These are phyloP conservation scores for Ogataea salicorniae DNA, from an alignment of 805 yeast genomes.

Conservation along the genomic window DNA sequence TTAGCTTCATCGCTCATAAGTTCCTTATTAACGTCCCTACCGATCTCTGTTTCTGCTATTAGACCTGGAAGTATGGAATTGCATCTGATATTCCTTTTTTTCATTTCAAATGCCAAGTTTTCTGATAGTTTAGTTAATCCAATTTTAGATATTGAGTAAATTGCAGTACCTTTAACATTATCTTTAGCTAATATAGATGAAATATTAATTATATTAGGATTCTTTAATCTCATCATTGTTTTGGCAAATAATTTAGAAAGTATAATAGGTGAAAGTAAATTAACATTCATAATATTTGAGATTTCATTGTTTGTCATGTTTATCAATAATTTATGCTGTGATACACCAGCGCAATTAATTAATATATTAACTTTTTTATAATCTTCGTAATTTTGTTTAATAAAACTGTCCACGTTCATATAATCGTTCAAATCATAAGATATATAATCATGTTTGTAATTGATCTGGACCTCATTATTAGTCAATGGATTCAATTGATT, in stretches of 20 bases:
- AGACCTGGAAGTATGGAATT: conserved; percentile 69
- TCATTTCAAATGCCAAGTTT: conserved; percentile 56
- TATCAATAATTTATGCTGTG: conserved; percentile 50
- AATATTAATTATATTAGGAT: conserved; percentile 49
- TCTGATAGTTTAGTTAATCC: conserved; percentile 62
- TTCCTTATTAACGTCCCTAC: conserved; percentile 28
- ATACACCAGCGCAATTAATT: conserved; percentile 63
- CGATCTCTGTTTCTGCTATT: conserved; percentile 64
- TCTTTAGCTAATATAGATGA: conserved; percentile 57
- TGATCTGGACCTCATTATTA: not conserved
- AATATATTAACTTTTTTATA: conserved; percentile 40
- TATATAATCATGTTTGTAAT: conserved; percentile 29
- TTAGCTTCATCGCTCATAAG: conserved; percentile 1
- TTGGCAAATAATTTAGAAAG: conserved; percentile 48
- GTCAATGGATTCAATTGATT: conserved; percentile 13
- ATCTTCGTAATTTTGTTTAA: conserved; percentile 18
- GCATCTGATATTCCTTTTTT: conserved; percentile 47
- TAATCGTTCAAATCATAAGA: conserved; percentile 30
- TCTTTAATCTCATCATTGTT: conserved; percentile 39
- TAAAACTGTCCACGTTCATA: conserved; percentile 6
- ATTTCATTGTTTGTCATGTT: conserved; percentile 39
- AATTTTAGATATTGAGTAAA: conserved; percentile 67
- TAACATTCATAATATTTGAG: conserved; percentile 42
- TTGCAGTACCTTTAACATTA: conserved; percentile 49
- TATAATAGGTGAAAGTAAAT: conserved; percentile 57